phyloP scores from a whole-genome alignment of 2,329 filamentous ascomycete genomes.

The Cercospora zeina region DNA sequence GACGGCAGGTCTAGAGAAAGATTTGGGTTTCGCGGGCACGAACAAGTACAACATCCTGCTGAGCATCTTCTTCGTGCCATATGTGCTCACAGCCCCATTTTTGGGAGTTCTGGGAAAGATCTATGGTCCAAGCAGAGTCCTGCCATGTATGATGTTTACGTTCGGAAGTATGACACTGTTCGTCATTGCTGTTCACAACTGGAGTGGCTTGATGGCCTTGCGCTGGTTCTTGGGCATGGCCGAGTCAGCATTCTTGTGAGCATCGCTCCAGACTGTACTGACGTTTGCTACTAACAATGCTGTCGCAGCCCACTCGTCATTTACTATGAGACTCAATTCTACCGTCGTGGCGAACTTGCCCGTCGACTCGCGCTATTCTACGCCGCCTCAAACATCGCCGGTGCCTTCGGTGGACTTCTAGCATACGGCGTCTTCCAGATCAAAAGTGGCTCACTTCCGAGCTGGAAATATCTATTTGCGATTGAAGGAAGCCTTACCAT shows the following conservation, averaged over 20 bases:
- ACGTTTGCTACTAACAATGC: not conserved
- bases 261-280: not conserved
- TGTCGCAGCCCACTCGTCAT: conserved; percentile 70
- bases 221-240: conserved; percentile 62
- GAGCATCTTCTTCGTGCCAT: conserved; percentile 73
- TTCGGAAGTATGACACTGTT: conserved; percentile 68
- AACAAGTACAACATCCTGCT: conserved; percentile 67
- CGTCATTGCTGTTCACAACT: conserved; percentile 58
- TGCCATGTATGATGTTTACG: conserved; percentile 59
- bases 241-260: conserved; percentile 11
- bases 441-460: conserved; percentile 50
- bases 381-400: conserved; percentile 72
- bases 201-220: conserved; percentile 65
- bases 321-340: conserved; percentile 63
- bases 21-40: conserved; percentile 59
- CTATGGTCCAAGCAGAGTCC: conserved; percentile 62
- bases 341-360: conserved; percentile 69
- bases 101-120: conserved; percentile 68
- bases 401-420: conserved; percentile 62
- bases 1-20: conserved; percentile 50
- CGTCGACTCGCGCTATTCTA: conserved; percentile 73
- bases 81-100: conserved; percentile 68
- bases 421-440: conserved; percentile 64
- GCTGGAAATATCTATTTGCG: conserved; percentile 67
- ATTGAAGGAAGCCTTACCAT: conserved; percentile 62